These are phyloP conservation scores for Raphidocelis subcapitata DNA, from an alignment of 139 green algal genomes.

Conservation along the genomic window DNA sequence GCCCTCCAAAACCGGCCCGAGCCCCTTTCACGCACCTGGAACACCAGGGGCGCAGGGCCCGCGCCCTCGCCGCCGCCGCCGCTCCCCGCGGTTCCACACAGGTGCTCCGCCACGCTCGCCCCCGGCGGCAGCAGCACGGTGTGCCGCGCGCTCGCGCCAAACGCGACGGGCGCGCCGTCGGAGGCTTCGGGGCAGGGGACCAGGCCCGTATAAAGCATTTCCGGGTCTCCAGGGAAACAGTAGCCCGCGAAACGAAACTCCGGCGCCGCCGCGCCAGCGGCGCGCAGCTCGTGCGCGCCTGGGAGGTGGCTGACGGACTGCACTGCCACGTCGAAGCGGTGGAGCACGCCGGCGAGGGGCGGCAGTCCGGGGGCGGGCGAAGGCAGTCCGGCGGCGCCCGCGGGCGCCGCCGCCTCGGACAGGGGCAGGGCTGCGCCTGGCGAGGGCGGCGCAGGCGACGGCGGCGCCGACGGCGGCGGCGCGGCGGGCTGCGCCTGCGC, in stretches of 20 bases:
- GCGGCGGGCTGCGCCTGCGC: not conserved
- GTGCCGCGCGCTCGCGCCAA: slow-evolving; percentile 18
- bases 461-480: no score
- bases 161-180: not conserved
- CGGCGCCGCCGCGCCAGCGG: not conserved
- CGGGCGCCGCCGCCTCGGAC: no score
- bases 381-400: no score
- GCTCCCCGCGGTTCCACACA: not conserved
- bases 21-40: not conserved
- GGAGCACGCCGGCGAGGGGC: slow-evolving; percentile 7
- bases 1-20: not conserved
- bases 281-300: not conserved
- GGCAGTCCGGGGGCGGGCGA: no score
- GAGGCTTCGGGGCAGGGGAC: not conserved
- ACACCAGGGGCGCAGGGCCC: no score
- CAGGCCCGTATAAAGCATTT: slow-evolving; percentile 10
- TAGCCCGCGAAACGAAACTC: slow-evolving; percentile 19
- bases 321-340: slow-evolving; percentile 18
- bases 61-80: not conserved
- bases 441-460: no score
- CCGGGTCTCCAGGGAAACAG: slow-evolving; percentile 23
- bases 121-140: slow-evolving; percentile 15
- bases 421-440: no score
- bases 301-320: slow-evolving; percentile 3
- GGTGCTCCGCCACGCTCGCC: not conserved